Conservation (phyloP, 192 early-diverging fungal species). For the Coemansia guatemalensis region DNA sequence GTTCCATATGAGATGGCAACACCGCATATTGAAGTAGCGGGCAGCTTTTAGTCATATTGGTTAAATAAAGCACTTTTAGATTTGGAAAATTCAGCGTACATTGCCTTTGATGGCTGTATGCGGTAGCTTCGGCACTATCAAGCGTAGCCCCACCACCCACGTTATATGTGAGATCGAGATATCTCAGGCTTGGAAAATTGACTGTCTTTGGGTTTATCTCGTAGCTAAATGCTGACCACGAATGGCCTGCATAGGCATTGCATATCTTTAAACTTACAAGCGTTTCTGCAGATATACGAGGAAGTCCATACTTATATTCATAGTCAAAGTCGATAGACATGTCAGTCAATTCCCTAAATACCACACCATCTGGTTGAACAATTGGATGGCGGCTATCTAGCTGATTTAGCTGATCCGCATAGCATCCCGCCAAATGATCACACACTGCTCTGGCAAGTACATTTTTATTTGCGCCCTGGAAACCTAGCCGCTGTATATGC, state of each 20-base stretch:
- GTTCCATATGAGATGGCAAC: background rate
- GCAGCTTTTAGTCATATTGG: background rate
- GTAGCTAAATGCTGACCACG: background rate
- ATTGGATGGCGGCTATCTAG: background rate
- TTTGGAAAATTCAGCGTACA: background rate
- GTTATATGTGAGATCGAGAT: background rate
- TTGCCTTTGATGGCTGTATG: background rate
- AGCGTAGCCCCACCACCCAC: background rate
- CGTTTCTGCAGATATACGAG: background rate
- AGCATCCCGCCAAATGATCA: background rate
- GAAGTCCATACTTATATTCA: background rate
- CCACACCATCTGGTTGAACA: background rate
- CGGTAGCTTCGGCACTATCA: background rate
- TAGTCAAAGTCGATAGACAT: background rate
- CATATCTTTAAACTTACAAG: background rate
- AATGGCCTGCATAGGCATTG: background rate
- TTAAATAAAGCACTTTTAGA: background rate
- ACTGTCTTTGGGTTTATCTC: background rate
- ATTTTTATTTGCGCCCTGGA: background rate
- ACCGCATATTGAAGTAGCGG: background rate
- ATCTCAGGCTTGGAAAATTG: background rate
- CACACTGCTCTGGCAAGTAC: background rate
- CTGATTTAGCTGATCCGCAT: background rate
- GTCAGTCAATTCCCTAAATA: background rate
- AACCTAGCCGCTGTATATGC: background rate